Evolutionary conservation across 1,284 basidiomycete species (phyloP).

Genomic region (Takashimella koratensis): DNA sequence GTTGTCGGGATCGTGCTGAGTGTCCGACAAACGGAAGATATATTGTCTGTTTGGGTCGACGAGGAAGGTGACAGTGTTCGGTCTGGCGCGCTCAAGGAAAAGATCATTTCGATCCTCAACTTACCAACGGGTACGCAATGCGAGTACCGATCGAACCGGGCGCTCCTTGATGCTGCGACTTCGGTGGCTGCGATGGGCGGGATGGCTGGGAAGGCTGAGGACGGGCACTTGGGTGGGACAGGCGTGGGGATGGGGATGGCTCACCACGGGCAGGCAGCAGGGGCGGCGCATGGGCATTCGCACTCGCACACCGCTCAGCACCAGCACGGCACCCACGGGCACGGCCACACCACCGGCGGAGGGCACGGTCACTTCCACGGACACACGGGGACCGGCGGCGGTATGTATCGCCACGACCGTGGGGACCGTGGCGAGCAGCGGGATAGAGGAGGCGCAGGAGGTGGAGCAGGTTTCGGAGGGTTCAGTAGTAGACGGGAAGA

Average conservation of each 20-base stretch:
- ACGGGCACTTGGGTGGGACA: background rate
- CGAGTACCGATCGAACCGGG: slow-evolving; percentile 49
- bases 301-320: background rate
- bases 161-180: slow-evolving; percentile 40
- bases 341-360: background rate
- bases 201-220: background rate
- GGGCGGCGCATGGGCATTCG: background rate
- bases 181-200: background rate
- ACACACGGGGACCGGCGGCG: background rate
- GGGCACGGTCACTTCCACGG: background rate
- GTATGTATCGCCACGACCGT: background rate
- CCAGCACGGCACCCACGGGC: background rate
- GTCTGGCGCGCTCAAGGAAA: slow-evolving; percentile 45
- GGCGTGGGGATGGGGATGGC: too few species aligned
- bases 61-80: slow-evolving; percentile 45
- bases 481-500: background rate
- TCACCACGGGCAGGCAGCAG: background rate
- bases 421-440: background rate
- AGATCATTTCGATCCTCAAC: slow-evolving; percentile 42
- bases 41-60: slow-evolving; percentile 51
- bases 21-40: slow-evolving; percentile 48
- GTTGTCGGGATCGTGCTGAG: slow-evolving; percentile 49
- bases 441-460: background rate
- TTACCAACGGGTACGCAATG: slow-evolving; percentile 43
- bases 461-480: background rate